Conservation (phyloP, 2,329 filamentous ascomycete genomes). For the Boeremia exigua region DNA sequence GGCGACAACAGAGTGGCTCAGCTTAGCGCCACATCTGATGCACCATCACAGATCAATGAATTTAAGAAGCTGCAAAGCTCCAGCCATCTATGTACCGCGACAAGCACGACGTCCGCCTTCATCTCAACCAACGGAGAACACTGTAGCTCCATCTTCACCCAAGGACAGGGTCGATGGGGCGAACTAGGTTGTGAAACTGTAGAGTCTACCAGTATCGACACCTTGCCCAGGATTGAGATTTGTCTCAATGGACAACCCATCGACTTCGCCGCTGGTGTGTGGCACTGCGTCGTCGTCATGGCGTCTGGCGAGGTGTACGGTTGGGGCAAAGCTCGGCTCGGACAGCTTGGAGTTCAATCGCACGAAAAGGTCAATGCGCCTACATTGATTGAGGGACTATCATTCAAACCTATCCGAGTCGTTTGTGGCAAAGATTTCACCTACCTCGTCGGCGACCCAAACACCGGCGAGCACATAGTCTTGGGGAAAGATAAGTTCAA, state of each 20-base stretch:
- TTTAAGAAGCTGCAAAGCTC: neutral
- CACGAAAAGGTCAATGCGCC: constrained; percentile 48
- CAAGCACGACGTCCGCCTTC: constrained; percentile 37
- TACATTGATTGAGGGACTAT: constrained; percentile 45
- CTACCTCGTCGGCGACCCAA: constrained; percentile 65
- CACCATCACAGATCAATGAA: neutral
- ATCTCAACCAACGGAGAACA: constrained; percentile 1
- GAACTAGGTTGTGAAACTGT: constrained; percentile 27
- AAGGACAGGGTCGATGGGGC: constrained; percentile 35
- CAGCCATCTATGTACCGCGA: constrained; percentile 25
- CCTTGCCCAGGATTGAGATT: neutral
- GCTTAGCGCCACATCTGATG: neutral
- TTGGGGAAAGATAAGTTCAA: constrained; percentile 79
- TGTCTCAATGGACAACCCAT: constrained; percentile 50
- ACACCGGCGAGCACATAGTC: constrained; percentile 66
- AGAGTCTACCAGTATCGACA: neutral
- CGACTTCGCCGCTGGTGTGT: constrained; percentile 75
- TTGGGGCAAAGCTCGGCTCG: constrained; percentile 88
- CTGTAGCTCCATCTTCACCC: constrained; percentile 11
- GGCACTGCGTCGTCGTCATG: constrained; percentile 76
- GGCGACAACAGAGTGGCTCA: constrained; percentile 64
- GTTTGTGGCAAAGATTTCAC: constrained; percentile 89
- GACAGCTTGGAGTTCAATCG: constrained; percentile 71
- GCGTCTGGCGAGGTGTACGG: constrained; percentile 80
- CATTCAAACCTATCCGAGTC: constrained; percentile 69